Percentiles rank a stretch among this genome's conserved stretches.
These are phyloP conservation scores for Diplogelasinospora grovesii DNA, from an alignment of 495 filamentous ascomycete genomes.

Conservation along the genomic window DNA sequence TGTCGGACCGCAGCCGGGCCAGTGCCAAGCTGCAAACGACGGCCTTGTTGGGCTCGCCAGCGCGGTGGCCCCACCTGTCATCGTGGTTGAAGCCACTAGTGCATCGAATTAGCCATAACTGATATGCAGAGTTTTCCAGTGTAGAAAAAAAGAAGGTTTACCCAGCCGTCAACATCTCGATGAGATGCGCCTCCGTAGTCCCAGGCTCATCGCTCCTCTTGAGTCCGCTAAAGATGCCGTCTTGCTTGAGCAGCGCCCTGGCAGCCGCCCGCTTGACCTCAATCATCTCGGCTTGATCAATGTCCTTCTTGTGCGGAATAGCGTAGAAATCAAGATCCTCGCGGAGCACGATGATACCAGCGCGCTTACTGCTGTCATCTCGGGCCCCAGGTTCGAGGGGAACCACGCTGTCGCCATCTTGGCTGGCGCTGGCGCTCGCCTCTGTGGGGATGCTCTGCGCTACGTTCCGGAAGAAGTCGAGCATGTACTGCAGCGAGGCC, in stretches of 20 bases:
- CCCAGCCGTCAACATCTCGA: constrained; percentile 99
- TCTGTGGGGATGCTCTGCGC: constrained; percentile 85
- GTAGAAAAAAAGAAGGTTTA: constrained; percentile 39
- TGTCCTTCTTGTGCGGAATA: constrained; percentile 82
- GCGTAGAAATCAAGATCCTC: constrained; percentile 98
- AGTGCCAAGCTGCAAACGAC: constrained; percentile 96
- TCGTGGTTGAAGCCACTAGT: constrained; percentile 89
- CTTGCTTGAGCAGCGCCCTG: constrained; percentile 74
- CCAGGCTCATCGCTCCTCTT: constrained; percentile 92
- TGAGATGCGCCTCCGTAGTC: constrained; percentile 95
- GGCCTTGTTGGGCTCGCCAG: constrained; percentile 92
- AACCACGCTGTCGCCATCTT: constrained; percentile 56
- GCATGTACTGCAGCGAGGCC: constrained; percentile 94
- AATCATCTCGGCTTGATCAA: constrained; percentile 86
- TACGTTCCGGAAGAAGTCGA: constrained; percentile 95
- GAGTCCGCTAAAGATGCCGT: constrained; percentile 93
- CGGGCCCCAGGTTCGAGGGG: constrained; percentile 43
- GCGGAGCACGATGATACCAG: constrained; percentile 93
- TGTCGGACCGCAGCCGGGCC: constrained; percentile 85
- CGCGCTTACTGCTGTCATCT: constrained; percentile 58
- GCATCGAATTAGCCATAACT: background rate
- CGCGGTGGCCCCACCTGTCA: constrained; percentile 92
- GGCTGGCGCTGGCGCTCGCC: constrained; percentile 54
- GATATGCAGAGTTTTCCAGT: background rate
- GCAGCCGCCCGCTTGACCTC: constrained; percentile 94